Evolutionary conservation across 805 yeast species (phyloP), one percentile per base, ranked within the genome.

Genomic region (Candida succiphila): DNA sequence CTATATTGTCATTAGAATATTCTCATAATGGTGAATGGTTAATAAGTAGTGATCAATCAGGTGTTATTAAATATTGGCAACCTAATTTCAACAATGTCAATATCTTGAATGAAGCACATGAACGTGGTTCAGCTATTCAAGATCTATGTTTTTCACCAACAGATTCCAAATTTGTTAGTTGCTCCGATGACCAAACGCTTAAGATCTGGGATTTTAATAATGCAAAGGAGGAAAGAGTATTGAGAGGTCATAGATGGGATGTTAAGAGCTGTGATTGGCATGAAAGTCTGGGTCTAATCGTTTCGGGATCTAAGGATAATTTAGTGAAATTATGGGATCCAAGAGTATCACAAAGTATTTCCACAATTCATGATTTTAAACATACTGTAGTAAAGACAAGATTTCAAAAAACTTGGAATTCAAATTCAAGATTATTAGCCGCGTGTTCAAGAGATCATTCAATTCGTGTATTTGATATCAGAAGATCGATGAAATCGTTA

Each of bases 181-280:
- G 94, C 43, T 82, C 94, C 15, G 99, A 92, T 58, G 99, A 92
- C 56, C 81, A 86, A 33, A 70, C 80, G 5, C 63, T 89, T 39
- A 94, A 92, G 52, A 78, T 92, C 25, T 92, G 97, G 96, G 85
- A 88, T 58, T 92, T 92, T 59, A 80, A 84, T 50, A 84, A 81
- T 49, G 92, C 92, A 25, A 63, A 70, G 37, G 92, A 85, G 45
- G 99, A 92, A 51, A 61, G 83, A 31, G 66, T 74, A 1, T 63
- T 92, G 35, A 69, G 76, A 17, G 97, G 97, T 2, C 99, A 92
- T 58, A 95, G 94, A 54, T 92, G 99, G 99, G 99, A 92, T 58
- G 96, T 92, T 17, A 92, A 92, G 52, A 76, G 88, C 35, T 84
- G 94, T 34, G 97, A 92, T 56, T 92, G 99, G 99, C 99, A 92